Evolutionary conservation across 805 yeast species (phyloP).

Genomic region (Cyberlindnera amylophila): DNA sequence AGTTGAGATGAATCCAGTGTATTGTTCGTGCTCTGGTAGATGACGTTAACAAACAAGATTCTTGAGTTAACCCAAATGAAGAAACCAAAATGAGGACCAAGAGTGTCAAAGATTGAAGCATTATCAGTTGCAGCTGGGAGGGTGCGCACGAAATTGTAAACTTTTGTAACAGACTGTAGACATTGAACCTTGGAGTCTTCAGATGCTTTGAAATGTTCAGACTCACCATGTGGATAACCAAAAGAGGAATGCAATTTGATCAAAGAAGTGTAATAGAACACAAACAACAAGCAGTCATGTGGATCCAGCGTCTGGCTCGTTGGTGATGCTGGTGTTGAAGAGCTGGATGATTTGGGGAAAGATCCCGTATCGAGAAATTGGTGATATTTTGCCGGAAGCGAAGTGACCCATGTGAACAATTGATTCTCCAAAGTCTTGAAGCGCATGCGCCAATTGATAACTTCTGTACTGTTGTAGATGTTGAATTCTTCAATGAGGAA

Average conservation of each 20-base stretch:
- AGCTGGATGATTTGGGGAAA: not conserved
- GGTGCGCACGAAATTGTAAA: conserved; percentile 16
- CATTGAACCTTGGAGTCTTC: conserved; percentile 23
- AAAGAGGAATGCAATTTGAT: conserved; percentile 23
- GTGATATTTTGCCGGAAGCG: conserved; percentile 16
- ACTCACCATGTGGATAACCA: conserved; percentile 25
- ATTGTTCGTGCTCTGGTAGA: conserved; percentile 12
- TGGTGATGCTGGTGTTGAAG: not conserved
- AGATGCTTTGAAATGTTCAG: conserved; percentile 21
- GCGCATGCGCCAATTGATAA: conserved; percentile 18
- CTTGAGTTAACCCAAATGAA: conserved; percentile 33
- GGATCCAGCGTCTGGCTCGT: conserved; percentile 5
- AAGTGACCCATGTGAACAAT: conserved; percentile 18
- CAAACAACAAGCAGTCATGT: conserved; percentile 21
- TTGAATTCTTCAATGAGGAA: conserved; percentile 22
- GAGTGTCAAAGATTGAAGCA: conserved; percentile 16
- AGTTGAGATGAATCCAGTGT: conserved; percentile 10
- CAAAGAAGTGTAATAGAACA: conserved; percentile 20
- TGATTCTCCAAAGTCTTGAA: conserved; percentile 21
- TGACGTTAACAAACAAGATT: conserved; percentile 30
- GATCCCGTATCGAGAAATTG: conserved; percentile 15
- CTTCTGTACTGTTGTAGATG: conserved; percentile 17
- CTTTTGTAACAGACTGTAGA: conserved; percentile 20
- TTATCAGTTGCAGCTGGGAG: conserved; percentile 12
- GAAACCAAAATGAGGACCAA: conserved; percentile 33